These are phyloP conservation scores for Dendrobium chrysotoxum DNA, from an alignment of 106 monocot genomes.

Conservation along the genomic window DNA sequence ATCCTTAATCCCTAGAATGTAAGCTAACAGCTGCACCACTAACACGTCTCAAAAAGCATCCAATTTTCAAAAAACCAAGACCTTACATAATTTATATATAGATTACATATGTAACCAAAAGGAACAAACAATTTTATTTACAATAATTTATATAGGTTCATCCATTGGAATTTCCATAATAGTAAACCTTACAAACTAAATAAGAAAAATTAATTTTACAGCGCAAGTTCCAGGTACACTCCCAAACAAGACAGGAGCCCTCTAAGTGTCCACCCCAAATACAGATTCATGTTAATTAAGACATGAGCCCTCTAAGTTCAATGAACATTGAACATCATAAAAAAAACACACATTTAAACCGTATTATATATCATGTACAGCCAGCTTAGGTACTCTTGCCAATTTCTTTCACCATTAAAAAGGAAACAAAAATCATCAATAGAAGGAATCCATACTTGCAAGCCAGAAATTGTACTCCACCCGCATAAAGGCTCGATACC, in stretches of 20 bases:
- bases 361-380: no score
- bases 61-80: no score
- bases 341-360: no score
- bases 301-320: no score
- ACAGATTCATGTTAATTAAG: no score
- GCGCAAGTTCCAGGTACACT: background rate
- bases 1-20: no score
- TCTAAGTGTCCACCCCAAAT: no score
- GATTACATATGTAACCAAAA: background rate
- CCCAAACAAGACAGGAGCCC: no score
- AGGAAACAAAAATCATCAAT: background rate
- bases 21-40: no score
- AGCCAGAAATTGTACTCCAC: constrained; percentile 53
- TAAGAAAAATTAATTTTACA: background rate
- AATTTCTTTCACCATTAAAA: background rate
- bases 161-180: background rate
- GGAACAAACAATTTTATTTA: background rate
- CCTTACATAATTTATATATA: background rate
- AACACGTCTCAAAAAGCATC: no score
- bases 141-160: background rate
- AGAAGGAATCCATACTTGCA: constrained; percentile 29
- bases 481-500: constrained; percentile 44
- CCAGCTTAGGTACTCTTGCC: background rate
- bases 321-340: no score
- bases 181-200: background rate